Evolutionary conservation across 371 early-diverging fungal species (phyloP).

Genomic region (Mortierella sp.): DNA sequence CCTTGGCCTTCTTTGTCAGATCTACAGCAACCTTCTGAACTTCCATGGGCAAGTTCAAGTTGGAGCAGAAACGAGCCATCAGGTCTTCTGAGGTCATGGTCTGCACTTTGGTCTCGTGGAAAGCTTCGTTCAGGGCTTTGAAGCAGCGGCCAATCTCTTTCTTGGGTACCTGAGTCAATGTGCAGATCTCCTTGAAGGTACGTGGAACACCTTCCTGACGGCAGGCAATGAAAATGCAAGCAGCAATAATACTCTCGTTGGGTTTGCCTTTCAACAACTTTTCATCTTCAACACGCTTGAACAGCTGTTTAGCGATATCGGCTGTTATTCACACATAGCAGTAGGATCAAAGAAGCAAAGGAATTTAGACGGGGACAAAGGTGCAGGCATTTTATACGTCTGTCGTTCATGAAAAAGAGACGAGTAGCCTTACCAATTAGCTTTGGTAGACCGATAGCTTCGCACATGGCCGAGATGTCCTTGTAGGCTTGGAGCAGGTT

Average conservation of each 20-base stretch:
- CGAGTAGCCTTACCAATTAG: slow-evolving; percentile 69
- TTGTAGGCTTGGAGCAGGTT: slow-evolving; percentile 92
- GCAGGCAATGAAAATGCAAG: slow-evolving; percentile 98
- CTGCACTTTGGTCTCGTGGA: slow-evolving; percentile 71
- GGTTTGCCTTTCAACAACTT: slow-evolving; percentile 93
- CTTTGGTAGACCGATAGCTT: slow-evolving; percentile 89
- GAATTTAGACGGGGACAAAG: not conserved
- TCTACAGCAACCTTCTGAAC: slow-evolving; percentile 80
- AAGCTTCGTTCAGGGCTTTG: slow-evolving; percentile 79
- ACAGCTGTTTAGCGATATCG: slow-evolving; percentile 97
- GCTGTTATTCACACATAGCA: slow-evolving; percentile 12
- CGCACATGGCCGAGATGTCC: slow-evolving; percentile 94
- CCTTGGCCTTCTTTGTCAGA: slow-evolving; percentile 81
- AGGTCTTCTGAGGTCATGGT: slow-evolving; percentile 83
- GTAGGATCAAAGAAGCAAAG: not conserved
- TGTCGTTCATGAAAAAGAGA: not conserved
- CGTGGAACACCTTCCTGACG: slow-evolving; percentile 92
- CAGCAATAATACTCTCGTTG: slow-evolving; percentile 94
- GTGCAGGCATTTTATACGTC: not conserved
- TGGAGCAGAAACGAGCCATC: slow-evolving; percentile 91
- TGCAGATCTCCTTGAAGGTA: slow-evolving; percentile 98
- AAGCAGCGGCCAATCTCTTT: slow-evolving; percentile 92
- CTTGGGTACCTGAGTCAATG: slow-evolving; percentile 93
- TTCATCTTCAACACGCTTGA: slow-evolving; percentile 91
- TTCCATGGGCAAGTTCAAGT: slow-evolving; percentile 78